A percentile compares a stretch with the other conserved stretches of the same genome.
Evolutionary conservation across 1,284 basidiomycete species (phyloP).

Genomic region (Austropuccinia psidii): DNA sequence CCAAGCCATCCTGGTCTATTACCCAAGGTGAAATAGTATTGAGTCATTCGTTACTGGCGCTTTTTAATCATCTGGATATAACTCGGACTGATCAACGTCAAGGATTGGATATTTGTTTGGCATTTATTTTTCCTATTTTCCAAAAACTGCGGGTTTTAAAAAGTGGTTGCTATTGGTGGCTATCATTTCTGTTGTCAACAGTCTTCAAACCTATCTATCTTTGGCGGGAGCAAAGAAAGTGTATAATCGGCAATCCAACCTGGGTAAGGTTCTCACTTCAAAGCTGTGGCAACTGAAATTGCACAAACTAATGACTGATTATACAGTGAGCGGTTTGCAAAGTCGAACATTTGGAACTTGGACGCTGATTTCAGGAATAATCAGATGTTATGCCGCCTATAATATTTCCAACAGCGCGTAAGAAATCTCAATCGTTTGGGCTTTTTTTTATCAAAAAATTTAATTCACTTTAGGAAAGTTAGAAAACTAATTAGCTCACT

Average conservation of each 20-base stretch:
- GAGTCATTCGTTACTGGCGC: too few species aligned
- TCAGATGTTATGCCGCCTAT: slow-evolving; percentile 77
- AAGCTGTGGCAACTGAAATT: background rate
- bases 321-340: slow-evolving; percentile 72
- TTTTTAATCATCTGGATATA: background rate
- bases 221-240: slow-evolving; percentile 67
- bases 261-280: slow-evolving; percentile 46
- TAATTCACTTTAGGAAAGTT: background rate
- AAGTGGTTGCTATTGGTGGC: background rate
- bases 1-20: slow-evolving; percentile 15
- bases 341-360: slow-evolving; percentile 79
- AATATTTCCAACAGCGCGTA: slow-evolving; percentile 71
- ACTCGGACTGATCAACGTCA: background rate
- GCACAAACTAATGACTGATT: background rate
- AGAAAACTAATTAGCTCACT: background rate
- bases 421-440: slow-evolving; percentile 45
- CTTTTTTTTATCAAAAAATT: slow-evolving; percentile 8
- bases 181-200: slow-evolving; percentile 70
- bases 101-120: background rate
- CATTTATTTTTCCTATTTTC: background rate
- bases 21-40: slow-evolving; percentile 28
- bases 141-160: slow-evolving; percentile 55
- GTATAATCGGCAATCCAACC: slow-evolving; percentile 58
- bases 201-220: slow-evolving; percentile 69
- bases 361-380: slow-evolving; percentile 72